Base-by-base conservation (phyloP, 306 rosid genomes). In the Castanea mollissima region DNA sequence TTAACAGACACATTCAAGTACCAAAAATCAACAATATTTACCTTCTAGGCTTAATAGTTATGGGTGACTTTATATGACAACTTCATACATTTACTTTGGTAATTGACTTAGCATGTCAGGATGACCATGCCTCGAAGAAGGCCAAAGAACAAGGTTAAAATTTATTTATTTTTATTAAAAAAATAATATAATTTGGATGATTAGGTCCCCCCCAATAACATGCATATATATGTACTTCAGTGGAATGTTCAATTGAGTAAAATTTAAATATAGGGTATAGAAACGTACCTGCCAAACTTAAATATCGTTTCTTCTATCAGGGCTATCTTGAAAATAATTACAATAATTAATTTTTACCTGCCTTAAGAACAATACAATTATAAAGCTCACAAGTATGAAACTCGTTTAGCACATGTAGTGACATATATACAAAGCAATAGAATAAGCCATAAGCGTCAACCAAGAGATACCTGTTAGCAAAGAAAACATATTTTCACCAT, bases 391-490 rank as follows among this genome's bases (percentile, higher is more conserved):
- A 68, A 21, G 54, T 49, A 49, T 49, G 20, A 64, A 57, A 70
- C 49, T 49, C 79, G 38, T 49, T 74, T 29, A 63, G 69, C 69
- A 63, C 74, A 57, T 64, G 58, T 59, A 1, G 57, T 72, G 27
- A n/a, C 51, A 78, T 31, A 19, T 4, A 56, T 46, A 68, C 72
- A 60, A 27, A 75, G 55, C 83, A 76, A 86, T 14, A 81, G 49
- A 80, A 80, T 54, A 34, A 82, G 55, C 78, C 81, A 84, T 65
- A 84, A 76, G 41, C 85, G 80, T 90, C 92, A 84, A 84, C 95
- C 92, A 80, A 46, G 86, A 23, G n/a, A 29, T 79, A 65, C 77
- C 95, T 91, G 91, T 12, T 49, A 49, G 54, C 54, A 49, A 13
- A 49, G 54, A 49, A 49, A 49, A 49, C 3, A 41, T 41, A 41